Percentiles rank a stretch among this genome's conserved stretches.
These are phyloP conservation scores for Cyberlindnera mycetangii DNA, from an alignment of 805 yeast species.

Conservation along the genomic window DNA sequence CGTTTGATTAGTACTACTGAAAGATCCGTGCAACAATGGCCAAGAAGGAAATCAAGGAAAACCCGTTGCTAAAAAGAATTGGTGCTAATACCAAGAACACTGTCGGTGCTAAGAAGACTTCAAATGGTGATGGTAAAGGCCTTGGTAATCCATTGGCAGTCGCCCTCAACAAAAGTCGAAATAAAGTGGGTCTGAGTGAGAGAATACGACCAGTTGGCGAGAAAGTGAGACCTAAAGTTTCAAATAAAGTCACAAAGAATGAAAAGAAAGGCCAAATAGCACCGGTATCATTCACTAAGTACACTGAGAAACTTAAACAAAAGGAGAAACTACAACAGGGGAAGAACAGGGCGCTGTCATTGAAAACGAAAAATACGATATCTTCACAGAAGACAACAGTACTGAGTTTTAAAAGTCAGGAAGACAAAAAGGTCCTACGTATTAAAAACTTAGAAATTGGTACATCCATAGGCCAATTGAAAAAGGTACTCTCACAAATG, in stretches of 20 bases:
- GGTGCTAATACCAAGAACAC: neutral
- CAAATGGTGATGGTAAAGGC: no score
- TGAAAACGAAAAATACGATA: neutral
- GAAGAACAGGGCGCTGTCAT: neutral
- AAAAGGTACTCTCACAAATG: conserved; percentile 26
- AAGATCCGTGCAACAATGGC: no score
- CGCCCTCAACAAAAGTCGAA: conserved; percentile 10
- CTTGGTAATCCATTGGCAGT: conserved; percentile 14
- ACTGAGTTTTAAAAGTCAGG: conserved; percentile 24
- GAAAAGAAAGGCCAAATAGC: neutral
- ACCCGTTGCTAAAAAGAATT: conserved; percentile 11
- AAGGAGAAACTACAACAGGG: neutral
- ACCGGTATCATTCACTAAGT: conserved; percentile 14
- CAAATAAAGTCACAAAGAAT: neutral
- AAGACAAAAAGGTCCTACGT: conserved; percentile 27
- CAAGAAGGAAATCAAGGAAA: conserved; percentile 1
- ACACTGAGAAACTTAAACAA: neutral
- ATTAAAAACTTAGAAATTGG: conserved; percentile 32
- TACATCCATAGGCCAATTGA: conserved; percentile 31
- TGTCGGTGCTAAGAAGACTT: no score
- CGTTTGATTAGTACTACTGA: no score
- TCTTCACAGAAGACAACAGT: neutral
- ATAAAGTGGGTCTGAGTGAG: conserved; percentile 5
- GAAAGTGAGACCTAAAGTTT: neutral
- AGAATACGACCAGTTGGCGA: conserved; percentile 12